Evolutionary conservation across 371 early-diverging fungal species (phyloP), one percentile per base, ranked within the genome.

Genomic region (Modicella reniformis): DNA sequence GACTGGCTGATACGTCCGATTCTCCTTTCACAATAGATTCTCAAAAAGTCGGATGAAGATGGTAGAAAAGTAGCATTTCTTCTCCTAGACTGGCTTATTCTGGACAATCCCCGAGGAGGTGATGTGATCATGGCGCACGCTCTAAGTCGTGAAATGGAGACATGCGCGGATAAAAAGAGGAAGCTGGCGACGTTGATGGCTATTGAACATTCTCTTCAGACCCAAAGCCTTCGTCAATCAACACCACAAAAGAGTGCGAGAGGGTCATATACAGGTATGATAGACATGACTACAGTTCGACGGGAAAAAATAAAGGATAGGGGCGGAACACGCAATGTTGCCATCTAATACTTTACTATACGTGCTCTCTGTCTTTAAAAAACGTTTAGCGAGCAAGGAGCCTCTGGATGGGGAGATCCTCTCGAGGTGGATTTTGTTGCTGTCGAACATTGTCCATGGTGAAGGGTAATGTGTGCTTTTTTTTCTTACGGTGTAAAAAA

Each of bases 61-160:
- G 67, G 32, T 28, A 75, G 64, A 33, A 62, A 60, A 41, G 56
- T 59, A 3, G 62, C 76, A 23, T 60, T 63, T 21, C 19, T 66
- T 0, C 57, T 75, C 17, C 19, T 75, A 60, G 76, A 67, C 30
- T 75, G 76, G 76, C 59, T 71, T 4, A 17, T 75, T 4, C 23
- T 67, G 15, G 60, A 60, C 5, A 59, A 51, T 15, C 56, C 67
- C 0, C 44, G 55, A 26, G 44, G 56, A 2, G 1, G n/a, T n/a
- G n/a, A n/a, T n/a, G n/a, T 23, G 6, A 28, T 70, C 15, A 53
- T 71, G 53, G 52, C 49, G 13, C 57, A 33, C 17, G 62, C 67
- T 44, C 17, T 75, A 2, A 40, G 60, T 44, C 25, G 0, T 13
- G 76, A 75, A 3, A 40, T 75, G 17, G 33, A 19, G 33, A 40